A percentile compares a stretch with the other conserved stretches of the same genome.
phyloP scores from a whole-genome alignment of 2,329 filamentous ascomycete species.

The Aspergillus japonicus region DNA sequence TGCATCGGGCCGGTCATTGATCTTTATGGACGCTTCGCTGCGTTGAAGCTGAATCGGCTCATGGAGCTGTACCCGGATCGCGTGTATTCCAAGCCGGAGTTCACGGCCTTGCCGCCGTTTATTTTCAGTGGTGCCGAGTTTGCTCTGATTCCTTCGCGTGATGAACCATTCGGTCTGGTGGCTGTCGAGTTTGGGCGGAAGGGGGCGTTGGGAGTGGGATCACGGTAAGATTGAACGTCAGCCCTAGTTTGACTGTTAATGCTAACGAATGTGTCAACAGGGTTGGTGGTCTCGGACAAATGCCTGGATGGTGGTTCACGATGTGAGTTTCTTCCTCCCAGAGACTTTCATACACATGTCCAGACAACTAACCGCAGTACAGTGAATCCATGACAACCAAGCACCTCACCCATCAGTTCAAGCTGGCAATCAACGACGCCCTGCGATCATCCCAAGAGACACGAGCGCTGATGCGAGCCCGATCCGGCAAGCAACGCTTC shows the following conservation, averaged over 20 bases:
- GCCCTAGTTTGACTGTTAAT: background rate
- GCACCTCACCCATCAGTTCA: constrained; percentile 64
- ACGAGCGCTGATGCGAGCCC: constrained; percentile 61
- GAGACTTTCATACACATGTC: background rate
- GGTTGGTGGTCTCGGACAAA: constrained; percentile 64
- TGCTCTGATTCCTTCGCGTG: constrained; percentile 64
- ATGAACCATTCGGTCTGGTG: constrained; percentile 67
- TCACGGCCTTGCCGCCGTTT: constrained; percentile 63
- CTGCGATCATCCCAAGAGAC: constrained; percentile 56
- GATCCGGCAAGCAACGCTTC: constrained; percentile 64
- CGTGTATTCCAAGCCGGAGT: constrained; percentile 65
- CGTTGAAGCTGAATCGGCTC: constrained; percentile 60
- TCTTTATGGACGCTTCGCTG: constrained; percentile 65
- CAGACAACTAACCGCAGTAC: background rate
- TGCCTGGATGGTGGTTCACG: constrained; percentile 70
- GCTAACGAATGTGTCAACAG: constrained; percentile 22
- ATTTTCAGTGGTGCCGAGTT: constrained; percentile 68
- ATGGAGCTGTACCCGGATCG: constrained; percentile 64
- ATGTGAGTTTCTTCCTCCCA: constrained; percentile 37
- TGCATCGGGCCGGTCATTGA: constrained; percentile 65
- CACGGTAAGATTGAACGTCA: constrained; percentile 27
- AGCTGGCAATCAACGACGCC: constrained; percentile 59
- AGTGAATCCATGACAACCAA: constrained; percentile 59
- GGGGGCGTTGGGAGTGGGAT: constrained; percentile 64
- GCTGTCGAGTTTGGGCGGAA: constrained; percentile 68